Conservation (phyloP, 192 early-diverging fungal genomes). For the Cetraspora pellucida region DNA sequence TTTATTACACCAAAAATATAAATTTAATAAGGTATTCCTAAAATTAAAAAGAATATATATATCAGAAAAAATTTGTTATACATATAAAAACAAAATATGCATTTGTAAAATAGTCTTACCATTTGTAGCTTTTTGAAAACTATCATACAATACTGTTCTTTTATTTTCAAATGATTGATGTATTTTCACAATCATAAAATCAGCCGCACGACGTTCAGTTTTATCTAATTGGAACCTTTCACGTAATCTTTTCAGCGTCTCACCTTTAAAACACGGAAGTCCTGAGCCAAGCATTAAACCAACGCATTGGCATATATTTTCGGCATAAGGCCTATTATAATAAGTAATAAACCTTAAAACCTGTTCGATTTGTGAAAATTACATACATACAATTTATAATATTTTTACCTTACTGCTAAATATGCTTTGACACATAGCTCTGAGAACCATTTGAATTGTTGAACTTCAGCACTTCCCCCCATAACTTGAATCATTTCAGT, state of each 20-base stretch:
- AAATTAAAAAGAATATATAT: background rate
- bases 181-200: conserved; percentile 93
- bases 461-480: conserved; percentile 82
- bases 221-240: conserved; percentile 88
- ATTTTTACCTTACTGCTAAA: conserved; percentile 68
- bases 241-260: conserved; percentile 86
- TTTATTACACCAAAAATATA: background rate
- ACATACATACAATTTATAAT: conserved; percentile 9
- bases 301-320: conserved; percentile 88
- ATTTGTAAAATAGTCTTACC: conserved; percentile 44
- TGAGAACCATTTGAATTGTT: conserved; percentile 85
- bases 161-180: conserved; percentile 91
- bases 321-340: conserved; percentile 76
- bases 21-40: background rate
- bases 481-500: conserved; percentile 96
- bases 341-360: background rate
- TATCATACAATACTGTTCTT: conserved; percentile 80
- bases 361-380: conserved; percentile 13
- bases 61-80: background rate
- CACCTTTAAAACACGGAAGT: conserved; percentile 96
- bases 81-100: background rate
- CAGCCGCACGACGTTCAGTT: conserved; percentile 88
- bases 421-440: conserved; percentile 91
- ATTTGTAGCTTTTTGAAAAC: conserved; percentile 83
- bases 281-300: conserved; percentile 93